A percentile compares a stretch with the other conserved stretches of the same genome.
phyloP scores from a whole-genome alignment of 202 grass and related monocot genomes.

The Elaeis oleifera region DNA sequence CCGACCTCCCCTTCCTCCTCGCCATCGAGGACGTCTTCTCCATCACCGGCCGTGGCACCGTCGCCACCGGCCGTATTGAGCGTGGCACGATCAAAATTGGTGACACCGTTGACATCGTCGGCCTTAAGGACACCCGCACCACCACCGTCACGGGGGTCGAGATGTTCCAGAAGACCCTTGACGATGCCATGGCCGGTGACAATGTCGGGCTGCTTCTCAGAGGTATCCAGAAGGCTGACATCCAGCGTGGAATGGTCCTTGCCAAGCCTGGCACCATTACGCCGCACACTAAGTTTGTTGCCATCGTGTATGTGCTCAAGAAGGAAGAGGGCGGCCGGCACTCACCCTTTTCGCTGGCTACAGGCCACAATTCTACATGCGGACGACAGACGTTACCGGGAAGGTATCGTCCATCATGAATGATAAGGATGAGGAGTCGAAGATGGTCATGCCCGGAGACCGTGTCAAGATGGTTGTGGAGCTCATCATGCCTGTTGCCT shows the following conservation, averaged over 20 bases:
- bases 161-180: constrained; percentile 96
- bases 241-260: constrained; percentile 86
- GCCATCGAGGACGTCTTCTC: constrained; percentile 94
- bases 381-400: constrained; percentile 83
- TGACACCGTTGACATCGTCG: constrained; percentile 66
- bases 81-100: constrained; percentile 76
- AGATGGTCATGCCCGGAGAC: constrained; percentile 96
- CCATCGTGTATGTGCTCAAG: constrained; percentile 88
- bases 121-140: constrained; percentile 65
- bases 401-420: constrained; percentile 78
- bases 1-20: constrained; percentile 82
- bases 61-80: constrained; percentile 84
- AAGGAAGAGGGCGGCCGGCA: constrained; percentile 95
- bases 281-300: constrained; percentile 73
- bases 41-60: constrained; percentile 84
- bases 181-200: constrained; percentile 87
- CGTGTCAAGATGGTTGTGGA: constrained; percentile 85
- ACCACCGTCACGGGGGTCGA: constrained; percentile 80
- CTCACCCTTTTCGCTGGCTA: constrained; percentile 80
- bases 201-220: constrained; percentile 77
- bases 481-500: constrained; percentile 71
- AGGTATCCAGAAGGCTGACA: constrained; percentile 74
- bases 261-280: constrained; percentile 67
- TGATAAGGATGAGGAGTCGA: constrained; percentile 94
- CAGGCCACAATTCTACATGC: constrained; percentile 91